Evolutionary conservation across 257 asterid genomes (phyloP).

Genomic region (Solanum chilense): DNA sequence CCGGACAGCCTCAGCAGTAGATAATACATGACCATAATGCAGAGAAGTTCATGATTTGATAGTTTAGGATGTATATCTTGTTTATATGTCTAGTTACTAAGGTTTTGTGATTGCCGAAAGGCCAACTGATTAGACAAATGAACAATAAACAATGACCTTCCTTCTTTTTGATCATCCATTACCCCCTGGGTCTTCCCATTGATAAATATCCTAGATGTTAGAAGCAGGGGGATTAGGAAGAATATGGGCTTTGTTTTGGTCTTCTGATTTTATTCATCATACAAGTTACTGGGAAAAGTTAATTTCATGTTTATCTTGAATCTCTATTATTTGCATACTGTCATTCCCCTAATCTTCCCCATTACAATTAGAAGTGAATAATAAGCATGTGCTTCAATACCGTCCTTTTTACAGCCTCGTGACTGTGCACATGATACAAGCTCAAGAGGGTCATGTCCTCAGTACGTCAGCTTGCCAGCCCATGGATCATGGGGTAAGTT

Average conservation of each 20-base stretch:
- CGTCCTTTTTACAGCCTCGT: neutral
- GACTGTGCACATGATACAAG: neutral
- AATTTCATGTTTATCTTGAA: neutral
- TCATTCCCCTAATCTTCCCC: neutral
- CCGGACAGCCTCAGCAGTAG: neutral
- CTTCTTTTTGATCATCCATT: neutral
- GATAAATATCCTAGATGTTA: neutral
- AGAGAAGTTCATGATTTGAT: neutral
- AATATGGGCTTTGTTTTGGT: neutral
- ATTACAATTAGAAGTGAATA: neutral
- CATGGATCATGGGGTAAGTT: slow-evolving; percentile 35
- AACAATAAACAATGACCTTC: neutral
- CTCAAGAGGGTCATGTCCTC: slow-evolving; percentile 51
- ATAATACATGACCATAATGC: neutral
- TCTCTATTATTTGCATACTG: neutral
- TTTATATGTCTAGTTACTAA: neutral
- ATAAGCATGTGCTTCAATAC: neutral
- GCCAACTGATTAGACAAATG: neutral
- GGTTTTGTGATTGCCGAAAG: neutral
- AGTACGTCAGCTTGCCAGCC: slow-evolving; percentile 64
- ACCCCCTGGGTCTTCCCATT: neutral
- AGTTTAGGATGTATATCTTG: neutral
- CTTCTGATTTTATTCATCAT: neutral
- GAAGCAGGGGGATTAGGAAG: neutral
- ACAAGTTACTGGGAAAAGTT: neutral